phyloP scores from a whole-genome alignment of 148 eudicot genomes.

The Persicaria tinctoria region DNA sequence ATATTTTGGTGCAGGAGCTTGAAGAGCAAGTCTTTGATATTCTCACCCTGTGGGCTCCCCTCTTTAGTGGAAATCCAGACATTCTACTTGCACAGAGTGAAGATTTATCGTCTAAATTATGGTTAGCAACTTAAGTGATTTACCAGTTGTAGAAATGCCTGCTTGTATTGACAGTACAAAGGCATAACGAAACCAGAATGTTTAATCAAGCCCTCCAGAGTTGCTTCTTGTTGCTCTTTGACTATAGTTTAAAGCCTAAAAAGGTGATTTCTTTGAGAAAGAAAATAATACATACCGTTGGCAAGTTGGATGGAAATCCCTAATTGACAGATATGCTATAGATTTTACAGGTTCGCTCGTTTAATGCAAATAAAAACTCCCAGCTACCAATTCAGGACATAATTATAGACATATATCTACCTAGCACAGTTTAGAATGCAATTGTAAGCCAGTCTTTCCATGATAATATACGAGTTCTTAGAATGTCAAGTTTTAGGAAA shows the following conservation, averaged over 20 bases:
- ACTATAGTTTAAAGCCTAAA: not conserved
- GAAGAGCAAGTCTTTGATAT: constrained; percentile 93
- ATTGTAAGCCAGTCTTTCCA: not conserved
- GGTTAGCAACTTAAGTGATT: constrained; percentile 32
- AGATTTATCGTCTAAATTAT: constrained; percentile 52
- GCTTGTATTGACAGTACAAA: not conserved
- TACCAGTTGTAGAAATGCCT: not conserved
- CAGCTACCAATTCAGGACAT: not conserved
- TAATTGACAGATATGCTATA: not conserved
- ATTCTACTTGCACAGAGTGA: constrained; percentile 38
- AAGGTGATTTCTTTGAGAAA: not conserved
- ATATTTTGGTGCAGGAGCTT: constrained; percentile 59
- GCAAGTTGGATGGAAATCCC: constrained; percentile 8
- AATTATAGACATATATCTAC: not conserved
- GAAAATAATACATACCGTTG: not conserved
- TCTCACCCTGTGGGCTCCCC: constrained; percentile 83
- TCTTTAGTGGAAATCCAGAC: constrained; percentile 65
- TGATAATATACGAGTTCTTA: too few relatives aligned
- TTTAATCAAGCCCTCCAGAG: not conserved
- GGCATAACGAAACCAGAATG: not conserved
- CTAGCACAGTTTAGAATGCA: too few relatives aligned
- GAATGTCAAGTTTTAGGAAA: not conserved
- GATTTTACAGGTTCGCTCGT: not conserved
- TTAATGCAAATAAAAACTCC: not conserved
- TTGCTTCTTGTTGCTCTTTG: not conserved